phyloP scores from a whole-genome alignment of 1,284 basidiomycete genomes.

The Ustilago cynodontis region DNA sequence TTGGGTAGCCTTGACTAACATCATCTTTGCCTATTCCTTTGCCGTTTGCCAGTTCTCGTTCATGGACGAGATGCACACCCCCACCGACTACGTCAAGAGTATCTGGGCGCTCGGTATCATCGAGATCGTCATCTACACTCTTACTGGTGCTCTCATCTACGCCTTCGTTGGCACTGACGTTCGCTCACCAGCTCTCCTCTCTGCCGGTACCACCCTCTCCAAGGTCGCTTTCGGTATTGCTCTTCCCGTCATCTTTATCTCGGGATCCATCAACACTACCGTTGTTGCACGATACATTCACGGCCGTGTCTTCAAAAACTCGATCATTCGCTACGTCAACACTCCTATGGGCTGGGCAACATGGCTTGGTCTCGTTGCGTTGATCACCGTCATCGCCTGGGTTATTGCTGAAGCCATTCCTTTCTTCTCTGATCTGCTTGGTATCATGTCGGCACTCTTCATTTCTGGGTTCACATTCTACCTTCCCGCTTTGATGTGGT shows the following conservation, averaged over 20 bases:
- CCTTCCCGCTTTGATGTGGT: slow-evolving; percentile 73
- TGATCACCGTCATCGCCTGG: slow-evolving; percentile 55
- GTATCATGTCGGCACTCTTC: slow-evolving; percentile 54
- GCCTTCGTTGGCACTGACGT: slow-evolving; percentile 58
- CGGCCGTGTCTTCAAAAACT: slow-evolving; percentile 53
- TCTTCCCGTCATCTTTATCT: slow-evolving; percentile 64
- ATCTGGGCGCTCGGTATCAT: slow-evolving; percentile 57
- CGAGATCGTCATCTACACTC: slow-evolving; percentile 64
- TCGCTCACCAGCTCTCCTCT: slow-evolving; percentile 55
- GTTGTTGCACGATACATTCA: slow-evolving; percentile 58
- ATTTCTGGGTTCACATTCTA: slow-evolving; percentile 61
- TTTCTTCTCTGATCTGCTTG: slow-evolving; percentile 54
- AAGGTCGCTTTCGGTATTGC: slow-evolving; percentile 63
- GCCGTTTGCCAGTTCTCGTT: slow-evolving; percentile 62
- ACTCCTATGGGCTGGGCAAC: slow-evolving; percentile 54
- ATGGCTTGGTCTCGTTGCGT: slow-evolving; percentile 51
- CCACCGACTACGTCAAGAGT: slow-evolving; percentile 60
- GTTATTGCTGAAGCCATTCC: slow-evolving; percentile 59
- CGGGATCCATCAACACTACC: slow-evolving; percentile 64
- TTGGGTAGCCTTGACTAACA: slow-evolving; percentile 59
- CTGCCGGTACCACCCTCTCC: slow-evolving; percentile 49
- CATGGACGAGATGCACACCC: slow-evolving; percentile 63
- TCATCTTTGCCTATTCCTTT: slow-evolving; percentile 65
- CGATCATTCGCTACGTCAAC: slow-evolving; percentile 58
- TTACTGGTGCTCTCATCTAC: slow-evolving; percentile 62